Evolutionary conservation across 1,139 yeast species (phyloP).

Genomic region (Pneumocystis jirovecii): DNA sequence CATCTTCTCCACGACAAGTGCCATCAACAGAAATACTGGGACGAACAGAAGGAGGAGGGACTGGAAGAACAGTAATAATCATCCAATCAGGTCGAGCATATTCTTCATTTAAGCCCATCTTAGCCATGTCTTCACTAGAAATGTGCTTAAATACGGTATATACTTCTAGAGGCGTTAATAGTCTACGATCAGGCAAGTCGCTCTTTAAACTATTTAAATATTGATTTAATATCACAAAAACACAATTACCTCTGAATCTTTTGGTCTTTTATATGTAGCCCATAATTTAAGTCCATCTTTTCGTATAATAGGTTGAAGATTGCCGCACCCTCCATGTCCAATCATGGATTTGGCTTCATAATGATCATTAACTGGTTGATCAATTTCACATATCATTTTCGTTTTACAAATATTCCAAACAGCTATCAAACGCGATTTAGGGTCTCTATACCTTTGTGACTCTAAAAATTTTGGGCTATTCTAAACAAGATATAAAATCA

Average conservation of each 20-base stretch:
- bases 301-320: slow-evolving; percentile 87
- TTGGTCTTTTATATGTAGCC: slow-evolving; percentile 95
- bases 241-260: slow-evolving; percentile 34
- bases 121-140: slow-evolving; percentile 63
- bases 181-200: slow-evolving; percentile 86
- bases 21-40: slow-evolving; percentile 97
- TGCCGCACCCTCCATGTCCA: slow-evolving; percentile 96
- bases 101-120: slow-evolving; percentile 83
- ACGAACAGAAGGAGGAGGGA: slow-evolving; percentile 99
- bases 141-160: slow-evolving; percentile 86
- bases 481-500: slow-evolving; percentile 6
- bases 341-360: slow-evolving; percentile 21
- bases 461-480: slow-evolving; percentile 67
- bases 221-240: slow-evolving; percentile 20
- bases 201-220: slow-evolving; percentile 24
- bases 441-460: slow-evolving; percentile 79
- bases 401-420: slow-evolving; percentile 88
- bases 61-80: slow-evolving; percentile 89
- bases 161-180: slow-evolving; percentile 77
- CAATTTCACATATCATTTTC: slow-evolving; percentile 92
- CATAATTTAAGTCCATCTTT: slow-evolving; percentile 88
- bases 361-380: slow-evolving; percentile 40
- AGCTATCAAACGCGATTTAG: slow-evolving; percentile 89
- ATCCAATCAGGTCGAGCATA: slow-evolving; percentile 99
- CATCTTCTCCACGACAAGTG: slow-evolving; percentile 99